Conservation (phyloP, 192 early-diverging fungal genomes). For the Mortierella antarctica region DNA sequence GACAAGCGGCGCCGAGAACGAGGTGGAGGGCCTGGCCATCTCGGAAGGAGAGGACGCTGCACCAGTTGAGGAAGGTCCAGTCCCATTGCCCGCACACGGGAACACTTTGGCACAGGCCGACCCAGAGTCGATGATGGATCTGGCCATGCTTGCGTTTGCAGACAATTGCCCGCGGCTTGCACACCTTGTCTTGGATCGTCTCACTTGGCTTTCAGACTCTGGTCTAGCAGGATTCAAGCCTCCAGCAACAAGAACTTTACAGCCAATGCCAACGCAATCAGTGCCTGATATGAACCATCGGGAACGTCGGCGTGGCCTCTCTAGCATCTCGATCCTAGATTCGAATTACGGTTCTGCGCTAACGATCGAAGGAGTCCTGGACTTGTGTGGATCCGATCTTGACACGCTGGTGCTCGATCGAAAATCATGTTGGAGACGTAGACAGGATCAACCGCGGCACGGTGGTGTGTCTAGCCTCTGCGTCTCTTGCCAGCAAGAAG, state of each 20-base stretch:
- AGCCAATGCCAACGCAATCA: not conserved
- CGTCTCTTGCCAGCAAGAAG: not conserved
- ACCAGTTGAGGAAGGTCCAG: not conserved
- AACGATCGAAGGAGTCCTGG: slow-evolving; percentile 34
- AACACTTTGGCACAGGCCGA: not conserved
- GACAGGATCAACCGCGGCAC: not conserved
- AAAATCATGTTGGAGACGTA: slow-evolving; percentile 37
- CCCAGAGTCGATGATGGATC: slow-evolving; percentile 22
- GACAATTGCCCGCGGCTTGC: slow-evolving; percentile 2
- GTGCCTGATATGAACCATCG: not conserved
- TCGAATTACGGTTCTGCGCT: slow-evolving; percentile 35
- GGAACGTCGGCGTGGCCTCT: slow-evolving; percentile 7
- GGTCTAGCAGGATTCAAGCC: slow-evolving; percentile 17
- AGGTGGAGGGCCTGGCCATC: not conserved
- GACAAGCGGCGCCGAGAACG: not conserved
- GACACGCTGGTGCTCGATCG: slow-evolving; percentile 23
- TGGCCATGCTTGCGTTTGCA: slow-evolving; percentile 23
- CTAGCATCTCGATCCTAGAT: slow-evolving; percentile 30
- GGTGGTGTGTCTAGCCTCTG: slow-evolving; percentile 7
- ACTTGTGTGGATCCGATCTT: slow-evolving; percentile 29
- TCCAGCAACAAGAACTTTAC: too few relatives aligned
- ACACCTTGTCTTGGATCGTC: slow-evolving; percentile 10
- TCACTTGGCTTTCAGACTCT: slow-evolving; percentile 40
- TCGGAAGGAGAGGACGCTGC: not conserved
- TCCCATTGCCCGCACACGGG: not conserved